These are phyloP conservation scores for Plantago ovata DNA, from an alignment of 257 asterid genomes.

Conservation along the genomic window DNA sequence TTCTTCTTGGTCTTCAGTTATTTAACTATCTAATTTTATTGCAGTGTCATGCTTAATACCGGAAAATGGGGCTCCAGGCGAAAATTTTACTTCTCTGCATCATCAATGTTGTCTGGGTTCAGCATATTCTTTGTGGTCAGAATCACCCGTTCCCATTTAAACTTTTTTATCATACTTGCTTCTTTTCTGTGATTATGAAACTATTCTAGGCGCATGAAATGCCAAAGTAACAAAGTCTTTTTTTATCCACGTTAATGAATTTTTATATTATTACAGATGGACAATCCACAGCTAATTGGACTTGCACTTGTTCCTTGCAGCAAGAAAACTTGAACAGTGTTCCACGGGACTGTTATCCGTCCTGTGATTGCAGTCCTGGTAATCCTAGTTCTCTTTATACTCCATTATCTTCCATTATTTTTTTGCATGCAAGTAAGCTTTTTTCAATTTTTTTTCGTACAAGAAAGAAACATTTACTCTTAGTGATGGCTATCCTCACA, in stretches of 20 bases:
- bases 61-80: constrained; percentile 47
- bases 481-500: too few species aligned
- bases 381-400: constrained; percentile 20
- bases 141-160: constrained; percentile 11
- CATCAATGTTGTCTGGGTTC: constrained; percentile 45
- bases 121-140: constrained; percentile 55
- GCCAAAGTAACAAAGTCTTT: too few species aligned
- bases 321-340: constrained; percentile 33
- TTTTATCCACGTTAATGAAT: too few species aligned
- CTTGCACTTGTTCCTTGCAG: constrained; percentile 68
- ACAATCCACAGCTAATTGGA: constrained; percentile 46
- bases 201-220: neutral
- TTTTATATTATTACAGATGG: constrained; percentile 32
- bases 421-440: too few species aligned
- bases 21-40: constrained; percentile 10
- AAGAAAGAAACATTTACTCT: too few species aligned
- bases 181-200: neutral
- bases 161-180: neutral
- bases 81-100: constrained; percentile 38
- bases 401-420: neutral
- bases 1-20: neutral
- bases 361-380: constrained; percentile 85
- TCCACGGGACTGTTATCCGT: constrained; percentile 63
- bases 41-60: constrained; percentile 28
- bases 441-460: too few species aligned